Evolutionary conservation across 345 rosid genomes (phyloP).

Genomic region (Lumnitzera littorea): DNA sequence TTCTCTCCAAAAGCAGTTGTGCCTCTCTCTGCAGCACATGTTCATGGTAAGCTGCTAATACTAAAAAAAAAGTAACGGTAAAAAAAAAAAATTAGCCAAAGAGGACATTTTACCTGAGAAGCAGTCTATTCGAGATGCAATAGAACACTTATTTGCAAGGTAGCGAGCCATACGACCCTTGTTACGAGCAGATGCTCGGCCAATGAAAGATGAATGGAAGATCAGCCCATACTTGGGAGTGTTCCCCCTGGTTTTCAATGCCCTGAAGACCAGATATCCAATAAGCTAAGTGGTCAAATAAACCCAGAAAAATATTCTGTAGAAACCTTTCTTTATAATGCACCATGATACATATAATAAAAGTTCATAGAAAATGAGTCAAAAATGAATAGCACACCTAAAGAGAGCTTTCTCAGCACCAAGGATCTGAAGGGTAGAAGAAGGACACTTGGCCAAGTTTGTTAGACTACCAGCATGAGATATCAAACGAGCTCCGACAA

Average conservation of each 20-base stretch:
- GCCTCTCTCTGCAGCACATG: conserved; percentile 37
- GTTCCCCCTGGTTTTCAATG: conserved; percentile 90
- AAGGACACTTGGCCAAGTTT: conserved; percentile 93
- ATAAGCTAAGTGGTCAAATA: no score
- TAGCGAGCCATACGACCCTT: conserved; percentile 97
- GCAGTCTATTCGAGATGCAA: conserved; percentile 91
- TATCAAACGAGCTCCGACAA: conserved; percentile 88
- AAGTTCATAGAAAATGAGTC: not conserved
- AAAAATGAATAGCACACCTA: conserved; percentile 37
- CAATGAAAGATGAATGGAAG: conserved; percentile 91
- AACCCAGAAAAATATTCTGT: no score
- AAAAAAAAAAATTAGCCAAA: not conserved
- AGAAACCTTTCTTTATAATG: no score
- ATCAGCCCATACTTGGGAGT: conserved; percentile 94
- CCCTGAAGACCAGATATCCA: conserved; percentile 32
- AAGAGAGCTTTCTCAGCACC: conserved; percentile 96
- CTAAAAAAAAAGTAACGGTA: not conserved
- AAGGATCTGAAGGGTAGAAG: conserved; percentile 96
- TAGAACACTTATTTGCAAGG: conserved; percentile 93
- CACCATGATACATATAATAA: no score
- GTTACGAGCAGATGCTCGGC: conserved; percentile 80
- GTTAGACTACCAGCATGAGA: conserved; percentile 99
- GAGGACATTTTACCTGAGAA: conserved; percentile 51
- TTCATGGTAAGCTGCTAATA: not conserved
- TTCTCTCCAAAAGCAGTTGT: conserved; percentile 74